phyloP scores from a whole-genome alignment of 1,284 basidiomycete genomes.

The Heterobasidion irregulare region DNA sequence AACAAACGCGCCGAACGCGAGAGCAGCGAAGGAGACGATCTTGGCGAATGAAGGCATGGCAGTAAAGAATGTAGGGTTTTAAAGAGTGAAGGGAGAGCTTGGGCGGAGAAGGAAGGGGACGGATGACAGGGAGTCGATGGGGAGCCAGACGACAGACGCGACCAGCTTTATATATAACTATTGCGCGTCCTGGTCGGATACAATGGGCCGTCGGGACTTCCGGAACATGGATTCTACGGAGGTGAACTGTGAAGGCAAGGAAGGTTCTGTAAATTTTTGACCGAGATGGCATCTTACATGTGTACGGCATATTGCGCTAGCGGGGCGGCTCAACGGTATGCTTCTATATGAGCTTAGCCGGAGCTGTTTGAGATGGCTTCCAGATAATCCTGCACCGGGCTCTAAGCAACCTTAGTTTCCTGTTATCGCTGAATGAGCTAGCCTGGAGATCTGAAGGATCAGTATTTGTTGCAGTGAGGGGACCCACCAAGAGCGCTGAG shows the following conservation, averaged over 20 bases:
- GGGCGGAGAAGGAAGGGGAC: background rate
- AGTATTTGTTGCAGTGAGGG: no score
- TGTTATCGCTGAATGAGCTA: no score
- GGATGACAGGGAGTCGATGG: background rate
- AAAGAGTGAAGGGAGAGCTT: conserved; percentile 28
- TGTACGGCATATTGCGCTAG: no score
- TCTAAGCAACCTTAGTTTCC: no score
- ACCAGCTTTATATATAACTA: background rate
- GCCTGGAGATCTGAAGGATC: no score
- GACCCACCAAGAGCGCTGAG: no score
- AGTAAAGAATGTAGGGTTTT: conserved; percentile 9
- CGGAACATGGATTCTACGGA: background rate
- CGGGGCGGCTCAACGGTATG: no score
- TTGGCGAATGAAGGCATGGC: conserved; percentile 38
- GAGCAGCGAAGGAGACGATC: conserved; percentile 27
- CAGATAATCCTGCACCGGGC: no score
- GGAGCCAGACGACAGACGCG: background rate
- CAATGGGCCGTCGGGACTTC: background rate
- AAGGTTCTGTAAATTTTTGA: background rate
- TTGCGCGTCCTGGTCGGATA: background rate
- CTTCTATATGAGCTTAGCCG: no score
- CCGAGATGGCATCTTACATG: no score
- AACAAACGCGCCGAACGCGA: conserved; percentile 24
- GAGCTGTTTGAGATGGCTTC: no score
- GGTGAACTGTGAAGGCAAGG: background rate